phyloP scores from a whole-genome alignment of 306 rosid species.

The Lathyrus oleraceus region DNA sequence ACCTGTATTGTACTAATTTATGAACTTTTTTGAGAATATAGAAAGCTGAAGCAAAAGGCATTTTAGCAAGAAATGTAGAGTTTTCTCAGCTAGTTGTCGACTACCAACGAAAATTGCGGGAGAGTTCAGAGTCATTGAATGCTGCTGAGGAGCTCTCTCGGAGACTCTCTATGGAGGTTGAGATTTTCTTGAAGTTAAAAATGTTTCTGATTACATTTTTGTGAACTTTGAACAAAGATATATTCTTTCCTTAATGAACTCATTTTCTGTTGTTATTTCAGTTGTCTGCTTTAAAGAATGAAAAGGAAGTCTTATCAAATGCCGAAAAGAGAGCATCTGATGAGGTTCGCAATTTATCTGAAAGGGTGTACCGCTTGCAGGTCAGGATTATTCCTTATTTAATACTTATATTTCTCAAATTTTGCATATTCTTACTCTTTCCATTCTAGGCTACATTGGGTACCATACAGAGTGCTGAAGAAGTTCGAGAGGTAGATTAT shows the following conservation, averaged over 20 bases:
- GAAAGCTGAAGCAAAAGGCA: conserved; percentile 70
- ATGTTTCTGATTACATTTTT: background rate
- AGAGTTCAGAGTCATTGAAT: conserved; percentile 73
- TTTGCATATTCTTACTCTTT: conserved; percentile 40
- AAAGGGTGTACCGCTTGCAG: conserved; percentile 84
- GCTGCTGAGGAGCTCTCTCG: conserved; percentile 71
- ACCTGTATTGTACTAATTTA: conserved; percentile 14
- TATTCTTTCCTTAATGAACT: conserved; percentile 9
- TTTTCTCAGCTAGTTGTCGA: conserved; percentile 82
- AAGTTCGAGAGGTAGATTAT: conserved; percentile 75
- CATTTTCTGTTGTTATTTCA: conserved; percentile 32
- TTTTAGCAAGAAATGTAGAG: conserved; percentile 79
- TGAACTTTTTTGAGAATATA: conserved; percentile 40
- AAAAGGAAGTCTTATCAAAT: conserved; percentile 78
- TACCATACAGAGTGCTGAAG: conserved; percentile 80
- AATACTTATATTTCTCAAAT: background rate
- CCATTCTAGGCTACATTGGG: conserved; percentile 74
- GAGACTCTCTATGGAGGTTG: conserved; percentile 85
- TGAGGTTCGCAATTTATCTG: conserved; percentile 78
- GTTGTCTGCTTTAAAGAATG: conserved; percentile 70
- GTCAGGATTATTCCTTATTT: conserved; percentile 38
- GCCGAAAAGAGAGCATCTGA: conserved; percentile 92
- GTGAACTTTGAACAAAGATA: background rate
- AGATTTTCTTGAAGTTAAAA: background rate
- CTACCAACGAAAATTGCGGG: conserved; percentile 82